Base-by-base conservation (phyloP, 1,284 basidiomycete genomes). In the Malassezia sp. region DNA sequence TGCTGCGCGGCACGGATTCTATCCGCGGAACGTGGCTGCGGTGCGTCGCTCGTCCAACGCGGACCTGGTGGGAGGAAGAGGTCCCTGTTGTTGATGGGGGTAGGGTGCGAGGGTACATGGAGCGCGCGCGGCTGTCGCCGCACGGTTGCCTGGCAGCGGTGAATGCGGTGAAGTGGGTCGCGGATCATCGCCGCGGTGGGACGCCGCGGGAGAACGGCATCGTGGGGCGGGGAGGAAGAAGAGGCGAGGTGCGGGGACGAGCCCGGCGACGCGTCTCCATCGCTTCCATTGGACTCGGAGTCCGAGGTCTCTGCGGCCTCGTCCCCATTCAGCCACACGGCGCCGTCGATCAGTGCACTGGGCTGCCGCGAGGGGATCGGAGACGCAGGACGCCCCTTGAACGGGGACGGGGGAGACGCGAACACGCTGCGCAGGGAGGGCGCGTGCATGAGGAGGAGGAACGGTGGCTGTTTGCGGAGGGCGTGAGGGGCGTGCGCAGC, bases 1-100 rank as follows among this genome's bases (percentile, higher is more conserved):
- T 38, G 30, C 31, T 50, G 48, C 5, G 48, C 43, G 5, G 48
- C 48, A 26, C 37, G 42, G 15, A 37, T 29, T 5, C 48, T 42
- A 15, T 50, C 42, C 20, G 44, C 42, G 2, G 48, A 50, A 6
- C 48, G 22, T 12, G 28, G 18, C 30, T 32, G n/a, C 21, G n/a
- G 5, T 23, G 11, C 18, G 15, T 26, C 1, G 2, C 14, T 21
- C 12, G 15, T 21, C 2, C 15, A 2, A 5, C 12, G 3, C 3
- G 18, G 11, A 10, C 18, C 15, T n/a, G 10, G n/a, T 17, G 46
- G 24, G 7, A 49, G 21, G 11, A 34, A 21, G 7, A 49, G 29
- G 1, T 40, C 46, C 17, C 43, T 9, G 31, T 49, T 49, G 17
- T 24, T 42, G 27, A 49, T 42, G 12, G 34, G 39, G 11, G 32